Evolutionary conservation across 441 rosid species (phyloP), one percentile per base, ranked within the genome.

Genomic region (Biscutella laevigata): DNA sequence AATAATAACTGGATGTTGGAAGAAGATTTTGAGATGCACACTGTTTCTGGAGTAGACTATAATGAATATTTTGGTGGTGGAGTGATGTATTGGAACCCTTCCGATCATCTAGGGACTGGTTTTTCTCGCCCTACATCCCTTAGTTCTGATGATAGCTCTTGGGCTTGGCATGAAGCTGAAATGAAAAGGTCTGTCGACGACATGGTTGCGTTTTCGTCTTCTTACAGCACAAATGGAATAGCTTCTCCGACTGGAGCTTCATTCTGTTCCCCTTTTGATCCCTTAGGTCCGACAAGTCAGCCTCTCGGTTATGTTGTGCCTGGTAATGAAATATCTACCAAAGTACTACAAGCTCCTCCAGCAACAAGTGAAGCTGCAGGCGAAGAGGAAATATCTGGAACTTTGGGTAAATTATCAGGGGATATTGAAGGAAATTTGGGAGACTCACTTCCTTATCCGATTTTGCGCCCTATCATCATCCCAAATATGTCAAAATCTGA

Each of bases 161-260:
- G 96, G 95, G 87, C 98, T 69, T 82, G 89, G 91, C 94, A 67
- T 71, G 98, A 91, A 77, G 96, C 98, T 44, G 98, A 88, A 69
- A 83, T 91, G 79, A 91, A 77, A 69, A 83, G 95, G 63, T 70
- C 94, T 36, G 95, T 91, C 69, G 98, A 91, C 74, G 98, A 91
- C 67, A 78, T 91, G 98, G 96, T 88, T 75, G 94, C 96, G 12
- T 83, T 83, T 79, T 81, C 96, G 19, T 91, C 98, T 61, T 79
- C 98, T 41, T 92, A 92, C 62, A 83, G 86, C 66, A 78, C 96
- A 59, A 92, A 77, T 68, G 95, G 98, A 64, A 75, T 92, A 79
- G 70, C 96, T 65, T 92, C 96, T 59, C 98, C 98, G 45, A 85
- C 95, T 63, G 80, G 94, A 32, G 83, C 96, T 53, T 76, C 96